A percentile compares a stretch with the other conserved stretches of the same genome.
Evolutionary conservation across 2,329 filamentous ascomycete species (phyloP).

Genomic region (Fusarium sp.): DNA sequence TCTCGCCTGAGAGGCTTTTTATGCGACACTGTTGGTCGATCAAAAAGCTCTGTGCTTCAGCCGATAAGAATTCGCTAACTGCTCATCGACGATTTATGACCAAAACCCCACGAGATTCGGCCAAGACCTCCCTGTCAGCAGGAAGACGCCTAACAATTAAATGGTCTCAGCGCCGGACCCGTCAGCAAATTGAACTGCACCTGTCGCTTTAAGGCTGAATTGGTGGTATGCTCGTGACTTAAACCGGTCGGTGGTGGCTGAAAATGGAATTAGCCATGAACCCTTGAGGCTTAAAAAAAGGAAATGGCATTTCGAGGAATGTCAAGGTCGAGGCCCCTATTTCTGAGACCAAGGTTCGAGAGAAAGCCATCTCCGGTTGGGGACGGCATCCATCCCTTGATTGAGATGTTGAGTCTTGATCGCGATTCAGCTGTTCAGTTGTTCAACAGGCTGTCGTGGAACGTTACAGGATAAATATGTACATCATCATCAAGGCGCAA

Average conservation of each 20-base stretch:
- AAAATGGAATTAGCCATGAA: slow-evolving; percentile 7
- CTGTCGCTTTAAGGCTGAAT: slow-evolving; percentile 13
- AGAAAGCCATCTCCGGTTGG: neutral
- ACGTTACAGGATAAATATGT: neutral
- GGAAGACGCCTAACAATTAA: neutral
- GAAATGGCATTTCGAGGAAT: neutral
- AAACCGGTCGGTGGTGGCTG: neutral
- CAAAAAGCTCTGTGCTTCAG: slow-evolving; percentile 5
- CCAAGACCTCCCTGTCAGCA: neutral
- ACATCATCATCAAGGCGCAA: neutral
- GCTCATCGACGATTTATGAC: neutral
- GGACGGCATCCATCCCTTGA: neutral
- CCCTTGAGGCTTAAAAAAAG: slow-evolving; percentile 19
- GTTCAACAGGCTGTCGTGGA: neutral
- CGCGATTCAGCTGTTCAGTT: neutral
- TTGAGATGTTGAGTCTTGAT: neutral
- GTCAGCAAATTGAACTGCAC: neutral
- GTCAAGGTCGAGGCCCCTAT: neutral
- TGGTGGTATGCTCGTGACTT: neutral
- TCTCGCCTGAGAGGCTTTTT: neutral
- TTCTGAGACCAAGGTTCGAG: neutral
- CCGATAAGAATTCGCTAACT: neutral
- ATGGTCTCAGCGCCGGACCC: neutral
- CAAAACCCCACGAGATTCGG: neutral
- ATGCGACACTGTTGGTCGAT: slow-evolving; percentile 18